Conservation (phyloP, 179 eudicot genomes). For the Beta macrorhiza region DNA sequence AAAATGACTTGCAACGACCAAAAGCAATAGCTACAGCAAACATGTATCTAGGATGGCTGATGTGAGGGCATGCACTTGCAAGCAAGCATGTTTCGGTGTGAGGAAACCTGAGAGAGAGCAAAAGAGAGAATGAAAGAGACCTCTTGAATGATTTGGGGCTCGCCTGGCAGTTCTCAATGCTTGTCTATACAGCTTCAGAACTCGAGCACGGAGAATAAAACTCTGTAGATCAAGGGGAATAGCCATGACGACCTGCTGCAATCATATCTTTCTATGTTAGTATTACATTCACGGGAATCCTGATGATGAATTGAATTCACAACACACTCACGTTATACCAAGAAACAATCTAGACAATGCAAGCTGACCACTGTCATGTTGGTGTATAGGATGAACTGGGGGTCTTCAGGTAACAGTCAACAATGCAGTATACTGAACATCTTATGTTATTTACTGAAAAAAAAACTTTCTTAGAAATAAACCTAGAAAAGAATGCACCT, state of each 20-base stretch:
- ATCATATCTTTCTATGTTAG: conserved; percentile 18
- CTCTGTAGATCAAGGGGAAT: conserved; percentile 60
- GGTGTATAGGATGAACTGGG: background rate
- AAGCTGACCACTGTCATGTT: background rate
- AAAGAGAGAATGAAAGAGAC: conserved; percentile 33
- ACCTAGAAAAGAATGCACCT: background rate
- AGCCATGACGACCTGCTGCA: conserved; percentile 46
- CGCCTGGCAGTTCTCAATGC: conserved; percentile 69
- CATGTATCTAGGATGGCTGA: too few species aligned
- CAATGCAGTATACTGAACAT: background rate
- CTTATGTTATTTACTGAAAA: background rate
- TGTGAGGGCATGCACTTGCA: too few species aligned
- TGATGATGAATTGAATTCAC: too few species aligned
- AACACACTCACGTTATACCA: too few species aligned
- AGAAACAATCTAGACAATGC: background rate
- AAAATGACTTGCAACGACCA: too few species aligned
- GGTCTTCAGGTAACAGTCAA: too few species aligned
- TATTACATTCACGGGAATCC: background rate
- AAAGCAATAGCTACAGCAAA: too few species aligned
- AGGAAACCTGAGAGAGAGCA: background rate
- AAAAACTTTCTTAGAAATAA: background rate
- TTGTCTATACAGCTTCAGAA: conserved; percentile 79
- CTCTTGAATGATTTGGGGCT: conserved; percentile 73
- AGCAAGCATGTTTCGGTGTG: too few species aligned
- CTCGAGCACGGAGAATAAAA: conserved; percentile 76